Percentiles rank a stretch among this genome's conserved stretches.
Evolutionary conservation across 2,329 filamentous ascomycete species (phyloP).

Genomic region (Monosporascus sp.): DNA sequence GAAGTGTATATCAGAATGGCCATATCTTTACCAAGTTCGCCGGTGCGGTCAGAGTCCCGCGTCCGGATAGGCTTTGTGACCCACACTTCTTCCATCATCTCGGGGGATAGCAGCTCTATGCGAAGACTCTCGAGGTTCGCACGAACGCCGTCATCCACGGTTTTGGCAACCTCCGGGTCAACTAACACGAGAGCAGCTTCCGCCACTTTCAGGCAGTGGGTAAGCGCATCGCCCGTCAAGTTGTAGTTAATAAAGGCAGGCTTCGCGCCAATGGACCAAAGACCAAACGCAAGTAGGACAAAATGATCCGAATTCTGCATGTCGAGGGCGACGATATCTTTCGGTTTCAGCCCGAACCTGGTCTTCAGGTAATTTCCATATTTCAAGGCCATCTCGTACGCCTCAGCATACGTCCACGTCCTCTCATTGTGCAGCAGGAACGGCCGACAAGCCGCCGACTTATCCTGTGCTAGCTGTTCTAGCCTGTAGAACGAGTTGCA

Average conservation of each 20-base stretch:
- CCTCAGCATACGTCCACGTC: conserved; percentile 68
- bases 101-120: conserved; percentile 56
- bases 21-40: conserved; percentile 49
- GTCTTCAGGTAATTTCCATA: conserved; percentile 72
- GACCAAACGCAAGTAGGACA: conserved; percentile 66
- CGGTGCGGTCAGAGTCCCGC: conserved; percentile 50
- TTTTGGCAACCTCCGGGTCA: conserved; percentile 53
- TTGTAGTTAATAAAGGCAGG: conserved; percentile 91
- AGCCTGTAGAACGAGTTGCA: conserved; percentile 71
- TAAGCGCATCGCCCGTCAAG: conserved; percentile 61
- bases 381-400: conserved; percentile 64
- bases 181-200: conserved; percentile 63
- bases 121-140: conserved; percentile 44
- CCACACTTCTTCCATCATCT: conserved; percentile 49
- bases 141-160: conserved; percentile 53
- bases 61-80: conserved; percentile 48
- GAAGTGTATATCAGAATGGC: conserved; percentile 78
- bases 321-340: conserved; percentile 75
- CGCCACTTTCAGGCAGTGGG: conserved; percentile 68
- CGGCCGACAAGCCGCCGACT: conserved; percentile 44
- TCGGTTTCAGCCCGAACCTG: conserved; percentile 55
- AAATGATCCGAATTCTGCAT: conserved; percentile 78
- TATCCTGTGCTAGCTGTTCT: conserved; percentile 56
- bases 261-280: conserved; percentile 78
- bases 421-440: conserved; percentile 66